Percentiles rank a stretch among this genome's conserved stretches.
Conservation (phyloP, 1,284 basidiomycete genomes). For the Sanguinoderma infundibulare region DNA sequence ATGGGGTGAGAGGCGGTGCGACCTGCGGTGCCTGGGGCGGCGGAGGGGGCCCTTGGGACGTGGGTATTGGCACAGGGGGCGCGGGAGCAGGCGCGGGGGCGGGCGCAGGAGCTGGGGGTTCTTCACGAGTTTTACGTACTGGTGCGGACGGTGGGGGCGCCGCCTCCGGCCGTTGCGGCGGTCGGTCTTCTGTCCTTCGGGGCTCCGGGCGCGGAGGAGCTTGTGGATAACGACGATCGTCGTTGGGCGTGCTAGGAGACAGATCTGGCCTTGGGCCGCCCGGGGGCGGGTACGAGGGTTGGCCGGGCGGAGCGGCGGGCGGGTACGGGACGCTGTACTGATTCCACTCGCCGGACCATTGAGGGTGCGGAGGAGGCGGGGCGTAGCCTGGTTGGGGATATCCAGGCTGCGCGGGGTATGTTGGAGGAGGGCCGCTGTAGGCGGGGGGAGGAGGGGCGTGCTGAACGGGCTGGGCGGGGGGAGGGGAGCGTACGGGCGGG, state of each 20-base stretch:
- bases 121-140: slow-evolving; percentile 32
- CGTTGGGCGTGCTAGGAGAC: slow-evolving; percentile 18
- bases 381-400: slow-evolving; percentile 40
- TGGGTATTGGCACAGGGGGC: slow-evolving; percentile 17
- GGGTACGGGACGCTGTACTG: slow-evolving; percentile 6
- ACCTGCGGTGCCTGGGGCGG: slow-evolving; percentile 25
- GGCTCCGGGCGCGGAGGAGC: slow-evolving; percentile 34
- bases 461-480: slow-evolving; percentile 43
- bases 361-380: slow-evolving; percentile 36
- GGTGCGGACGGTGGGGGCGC: slow-evolving; percentile 14
- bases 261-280: slow-evolving; percentile 35
- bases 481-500: slow-evolving; percentile 42
- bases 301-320: slow-evolving; percentile 30
- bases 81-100: slow-evolving; percentile 17
- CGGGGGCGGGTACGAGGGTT: slow-evolving; percentile 6
- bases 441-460: slow-evolving; percentile 36
- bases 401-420: slow-evolving; percentile 32
- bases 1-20: slow-evolving; percentile 8
- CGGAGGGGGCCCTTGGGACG: slow-evolving; percentile 7
- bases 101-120: slow-evolving; percentile 28
- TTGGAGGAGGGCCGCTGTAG: slow-evolving; percentile 32
- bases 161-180: slow-evolving; percentile 17
- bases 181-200: slow-evolving; percentile 33
- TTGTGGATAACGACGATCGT: slow-evolving; percentile 29
- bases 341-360: slow-evolving; percentile 36